Percentiles rank a stretch among this genome's conserved stretches.
Evolutionary conservation across 1,284 basidiomycete genomes (phyloP).

Genomic region (Ceratobasidium sp.): DNA sequence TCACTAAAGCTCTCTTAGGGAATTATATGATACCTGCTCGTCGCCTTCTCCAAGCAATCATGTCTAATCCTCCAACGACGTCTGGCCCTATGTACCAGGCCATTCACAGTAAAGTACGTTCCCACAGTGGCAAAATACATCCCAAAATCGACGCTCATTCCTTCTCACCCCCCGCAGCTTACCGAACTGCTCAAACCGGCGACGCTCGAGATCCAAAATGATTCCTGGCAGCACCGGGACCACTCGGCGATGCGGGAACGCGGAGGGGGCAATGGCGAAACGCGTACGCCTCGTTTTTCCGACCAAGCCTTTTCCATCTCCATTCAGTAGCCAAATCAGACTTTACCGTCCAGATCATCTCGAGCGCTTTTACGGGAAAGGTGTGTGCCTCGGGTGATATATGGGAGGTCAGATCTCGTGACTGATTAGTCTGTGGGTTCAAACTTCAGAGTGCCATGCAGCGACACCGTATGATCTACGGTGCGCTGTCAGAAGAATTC

Average conservation of each 20-base stretch:
- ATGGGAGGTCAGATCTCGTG: neutral
- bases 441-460: constrained; percentile 80
- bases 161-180: constrained; percentile 59
- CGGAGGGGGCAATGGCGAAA: constrained; percentile 70
- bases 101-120: constrained; percentile 66
- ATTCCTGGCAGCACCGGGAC: constrained; percentile 80
- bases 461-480: constrained; percentile 79
- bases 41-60: constrained; percentile 22
- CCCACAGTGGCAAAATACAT: neutral
- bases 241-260: constrained; percentile 77
- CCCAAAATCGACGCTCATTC: neutral
- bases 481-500: constrained; percentile 73
- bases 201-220: constrained; percentile 71
- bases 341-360: constrained; percentile 77
- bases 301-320: neutral
- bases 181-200: constrained; percentile 66
- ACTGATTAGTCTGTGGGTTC: neutral
- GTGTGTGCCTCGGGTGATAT: constrained; percentile 56
- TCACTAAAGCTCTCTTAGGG: neutral
- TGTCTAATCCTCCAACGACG: constrained; percentile 27
- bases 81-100: constrained; percentile 61
- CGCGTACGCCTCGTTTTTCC: constrained; percentile 65
- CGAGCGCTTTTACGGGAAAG: constrained; percentile 76
- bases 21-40: constrained; percentile 33
- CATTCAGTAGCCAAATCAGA: constrained; percentile 59